phyloP scores from a whole-genome alignment of 2,329 filamentous ascomycete species.

The Cordyceps cicadae region DNA sequence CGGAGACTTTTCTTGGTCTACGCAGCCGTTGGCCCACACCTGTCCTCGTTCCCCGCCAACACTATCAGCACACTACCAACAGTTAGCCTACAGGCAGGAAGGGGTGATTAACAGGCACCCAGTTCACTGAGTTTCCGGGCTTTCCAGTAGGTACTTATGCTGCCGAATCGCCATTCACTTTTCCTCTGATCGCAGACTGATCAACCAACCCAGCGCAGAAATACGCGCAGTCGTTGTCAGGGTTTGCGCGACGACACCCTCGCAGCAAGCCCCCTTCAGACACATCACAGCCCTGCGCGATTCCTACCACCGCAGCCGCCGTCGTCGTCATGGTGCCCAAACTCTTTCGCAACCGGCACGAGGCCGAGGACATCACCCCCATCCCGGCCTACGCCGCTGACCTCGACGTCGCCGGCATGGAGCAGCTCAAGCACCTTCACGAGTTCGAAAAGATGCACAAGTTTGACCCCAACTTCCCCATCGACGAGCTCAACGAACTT shows the following conservation, averaged over 20 bases:
- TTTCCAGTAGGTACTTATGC: no score
- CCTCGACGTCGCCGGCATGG: constrained; percentile 32
- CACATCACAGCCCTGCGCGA: neutral
- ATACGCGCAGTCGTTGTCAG: no score
- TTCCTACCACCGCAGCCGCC: neutral
- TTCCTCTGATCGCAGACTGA: no score
- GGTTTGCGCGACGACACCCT: no score
- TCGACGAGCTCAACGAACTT: constrained; percentile 53
- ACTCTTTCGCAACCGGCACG: constrained; percentile 38
- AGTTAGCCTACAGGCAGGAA: no score
- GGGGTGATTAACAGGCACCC: no score
- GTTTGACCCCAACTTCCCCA: constrained; percentile 57
- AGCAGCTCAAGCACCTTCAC: constrained; percentile 39
- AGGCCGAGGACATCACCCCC: constrained; percentile 37
- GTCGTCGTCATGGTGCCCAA: constrained; percentile 19
- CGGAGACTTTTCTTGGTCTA: neutral
- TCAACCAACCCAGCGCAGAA: no score
- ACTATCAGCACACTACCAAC: neutral
- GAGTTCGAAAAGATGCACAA: constrained; percentile 53
- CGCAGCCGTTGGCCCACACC: neutral
- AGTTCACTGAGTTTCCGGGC: no score
- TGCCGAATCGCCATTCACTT: no score
- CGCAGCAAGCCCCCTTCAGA: neutral
- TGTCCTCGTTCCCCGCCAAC: neutral
- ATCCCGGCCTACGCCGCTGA: constrained; percentile 31